Evolutionary conservation across 495 filamentous ascomycete genomes (phyloP).

Genomic region (Penicillium daleae): DNA sequence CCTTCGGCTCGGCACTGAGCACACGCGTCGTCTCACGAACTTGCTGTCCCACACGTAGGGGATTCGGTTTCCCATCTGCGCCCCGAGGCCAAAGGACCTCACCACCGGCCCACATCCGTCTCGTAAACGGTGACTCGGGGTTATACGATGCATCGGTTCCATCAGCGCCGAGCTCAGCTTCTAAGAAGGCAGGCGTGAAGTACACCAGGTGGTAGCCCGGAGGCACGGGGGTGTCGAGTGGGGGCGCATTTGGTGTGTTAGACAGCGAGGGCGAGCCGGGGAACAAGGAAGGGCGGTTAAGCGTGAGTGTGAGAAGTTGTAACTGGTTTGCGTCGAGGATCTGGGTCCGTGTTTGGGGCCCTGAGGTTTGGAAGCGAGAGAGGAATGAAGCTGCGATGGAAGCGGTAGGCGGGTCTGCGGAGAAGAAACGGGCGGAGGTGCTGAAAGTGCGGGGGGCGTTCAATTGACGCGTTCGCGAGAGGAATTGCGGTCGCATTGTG

Average conservation of each 20-base stretch:
- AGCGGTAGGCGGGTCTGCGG: conserved; percentile 26
- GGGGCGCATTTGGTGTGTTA: conserved; percentile 25
- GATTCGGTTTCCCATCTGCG: conserved; percentile 38
- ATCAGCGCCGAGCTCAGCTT: conserved; percentile 62
- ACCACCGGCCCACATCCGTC: conserved; percentile 84
- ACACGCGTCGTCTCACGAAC: conserved; percentile 62
- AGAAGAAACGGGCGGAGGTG: conserved; percentile 20
- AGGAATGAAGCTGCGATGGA: conserved; percentile 50
- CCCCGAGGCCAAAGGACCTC: conserved; percentile 54
- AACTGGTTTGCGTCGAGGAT: conserved; percentile 61
- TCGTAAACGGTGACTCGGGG: conserved; percentile 63
- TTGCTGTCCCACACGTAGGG: conserved; percentile 54
- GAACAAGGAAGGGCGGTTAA: conserved; percentile 51
- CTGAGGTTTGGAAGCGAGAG: conserved; percentile 43
- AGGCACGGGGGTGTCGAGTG: conserved; percentile 53
- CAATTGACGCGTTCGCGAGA: not conserved
- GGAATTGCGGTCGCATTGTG: not conserved
- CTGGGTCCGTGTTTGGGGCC: conserved; percentile 51
- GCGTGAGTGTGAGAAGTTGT: conserved; percentile 56
- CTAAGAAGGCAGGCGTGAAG: conserved; percentile 64
- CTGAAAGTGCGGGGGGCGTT: not conserved
- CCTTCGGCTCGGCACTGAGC: conserved; percentile 54
- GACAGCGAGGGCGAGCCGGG: conserved; percentile 35
- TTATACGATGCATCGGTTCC: conserved; percentile 74
- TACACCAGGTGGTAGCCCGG: conserved; percentile 74